These are phyloP conservation scores for Senna siamea DNA, from an alignment of 306 rosid genomes.

Conservation along the genomic window DNA sequence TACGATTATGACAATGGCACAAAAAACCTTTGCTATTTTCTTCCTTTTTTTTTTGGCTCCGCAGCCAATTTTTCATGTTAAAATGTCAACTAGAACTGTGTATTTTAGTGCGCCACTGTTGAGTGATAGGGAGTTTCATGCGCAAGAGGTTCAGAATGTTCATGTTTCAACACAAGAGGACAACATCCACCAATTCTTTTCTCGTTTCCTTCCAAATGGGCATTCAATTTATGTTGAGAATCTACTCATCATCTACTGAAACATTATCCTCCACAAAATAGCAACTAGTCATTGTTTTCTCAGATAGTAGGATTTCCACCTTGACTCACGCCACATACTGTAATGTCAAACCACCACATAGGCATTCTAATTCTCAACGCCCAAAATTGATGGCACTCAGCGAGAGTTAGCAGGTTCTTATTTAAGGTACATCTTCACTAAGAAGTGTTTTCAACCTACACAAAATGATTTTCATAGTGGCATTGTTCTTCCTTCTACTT, in stretches of 20 bases:
- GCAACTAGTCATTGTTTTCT: slow-evolving; percentile 3
- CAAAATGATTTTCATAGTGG: slow-evolving; percentile 45
- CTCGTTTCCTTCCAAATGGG: slow-evolving; percentile 28
- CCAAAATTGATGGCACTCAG: slow-evolving; percentile 31
- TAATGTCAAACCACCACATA: background rate
- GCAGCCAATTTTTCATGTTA: slow-evolving; percentile 10
- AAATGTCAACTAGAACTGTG: slow-evolving; percentile 28
- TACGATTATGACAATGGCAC: no score
- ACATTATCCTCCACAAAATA: slow-evolving; percentile 33
- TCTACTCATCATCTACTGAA: slow-evolving; percentile 40
- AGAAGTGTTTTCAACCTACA: no score
- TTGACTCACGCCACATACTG: slow-evolving; percentile 6
- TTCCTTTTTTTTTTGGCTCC: no score
- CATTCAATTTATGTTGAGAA: slow-evolving; percentile 37
- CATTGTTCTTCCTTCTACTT: slow-evolving; percentile 53
- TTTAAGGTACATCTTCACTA: no score
- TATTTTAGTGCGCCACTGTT: slow-evolving; percentile 22
- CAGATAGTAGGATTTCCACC: slow-evolving; percentile 3
- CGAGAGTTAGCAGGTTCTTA: no score
- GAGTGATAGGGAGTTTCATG: background rate
- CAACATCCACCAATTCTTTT: no score
- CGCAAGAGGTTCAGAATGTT: slow-evolving; percentile 1
- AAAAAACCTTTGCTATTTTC: no score
- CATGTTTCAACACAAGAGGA: background rate
- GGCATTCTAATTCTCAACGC: slow-evolving; percentile 5